phyloP scores from a whole-genome alignment of 768 basidiomycete species.

The Gloeostereum incarnatum region DNA sequence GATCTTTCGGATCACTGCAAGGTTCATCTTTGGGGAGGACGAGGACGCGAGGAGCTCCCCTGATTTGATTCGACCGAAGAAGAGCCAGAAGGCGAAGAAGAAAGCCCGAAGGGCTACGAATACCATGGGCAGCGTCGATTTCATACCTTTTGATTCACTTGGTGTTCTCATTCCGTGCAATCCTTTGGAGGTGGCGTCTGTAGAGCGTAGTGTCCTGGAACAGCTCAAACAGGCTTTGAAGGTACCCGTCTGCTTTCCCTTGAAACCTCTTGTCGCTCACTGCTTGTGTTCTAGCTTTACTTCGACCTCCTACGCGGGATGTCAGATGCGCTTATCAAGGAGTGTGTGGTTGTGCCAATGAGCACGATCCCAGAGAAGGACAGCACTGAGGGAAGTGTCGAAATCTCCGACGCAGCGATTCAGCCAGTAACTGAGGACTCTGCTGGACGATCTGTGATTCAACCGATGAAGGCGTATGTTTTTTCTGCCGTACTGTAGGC shows the following conservation, averaged over 20 bases:
- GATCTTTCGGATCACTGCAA: too few relatives aligned
- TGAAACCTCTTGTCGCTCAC: neutral
- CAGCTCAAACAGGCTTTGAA: conserved; percentile 18
- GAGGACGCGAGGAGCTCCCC: neutral
- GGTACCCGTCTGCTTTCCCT: conserved; percentile 12
- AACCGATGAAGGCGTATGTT: conserved; percentile 44
- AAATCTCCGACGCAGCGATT: neutral
- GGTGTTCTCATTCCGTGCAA: conserved; percentile 16
- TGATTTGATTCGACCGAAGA: neutral
- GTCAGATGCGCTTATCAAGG: neutral
- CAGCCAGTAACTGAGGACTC: conserved; percentile 6
- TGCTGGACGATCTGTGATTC: conserved; percentile 37
- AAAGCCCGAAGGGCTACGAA: conserved; percentile 9
- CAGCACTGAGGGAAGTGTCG: neutral
- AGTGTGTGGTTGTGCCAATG: neutral
- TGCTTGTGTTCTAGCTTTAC: neutral
- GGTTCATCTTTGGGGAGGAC: too few relatives aligned
- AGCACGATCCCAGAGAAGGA: neutral
- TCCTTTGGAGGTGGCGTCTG: conserved; percentile 9
- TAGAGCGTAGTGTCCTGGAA: conserved; percentile 10
- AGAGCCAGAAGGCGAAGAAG: conserved; percentile 19
- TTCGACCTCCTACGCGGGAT: neutral
- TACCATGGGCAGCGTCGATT: conserved; percentile 12
- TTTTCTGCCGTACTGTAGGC: neutral
- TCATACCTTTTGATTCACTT: conserved; percentile 19